phyloP scores from a whole-genome alignment of 2,329 filamentous ascomycete genomes.

The Helminthosporium solani region DNA sequence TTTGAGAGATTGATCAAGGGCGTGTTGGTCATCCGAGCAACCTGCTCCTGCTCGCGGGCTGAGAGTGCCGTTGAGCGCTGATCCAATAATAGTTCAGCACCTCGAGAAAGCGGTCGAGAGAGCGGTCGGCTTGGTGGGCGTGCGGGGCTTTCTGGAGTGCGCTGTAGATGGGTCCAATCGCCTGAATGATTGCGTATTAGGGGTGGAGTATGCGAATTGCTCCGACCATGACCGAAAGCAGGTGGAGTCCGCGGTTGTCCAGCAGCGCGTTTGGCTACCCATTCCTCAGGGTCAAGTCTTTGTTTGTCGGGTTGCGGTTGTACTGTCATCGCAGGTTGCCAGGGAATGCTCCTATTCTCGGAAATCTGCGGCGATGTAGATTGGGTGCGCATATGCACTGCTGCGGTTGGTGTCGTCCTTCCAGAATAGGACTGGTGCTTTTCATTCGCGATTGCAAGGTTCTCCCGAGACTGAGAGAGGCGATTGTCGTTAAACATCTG shows the following conservation, averaged over 20 bases:
- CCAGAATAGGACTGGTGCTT: conserved; percentile 32
- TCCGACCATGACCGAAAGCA: conserved; percentile 57
- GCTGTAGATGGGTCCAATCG: conserved; percentile 47
- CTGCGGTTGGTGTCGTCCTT: conserved; percentile 40
- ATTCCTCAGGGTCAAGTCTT: conserved; percentile 73
- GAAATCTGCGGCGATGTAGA: conserved; percentile 45
- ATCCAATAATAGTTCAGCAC: conserved; percentile 55
- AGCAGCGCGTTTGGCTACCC: conserved; percentile 72
- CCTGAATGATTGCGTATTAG: conserved; percentile 46
- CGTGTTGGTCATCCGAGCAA: conserved; percentile 77
- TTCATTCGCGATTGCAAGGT: conserved; percentile 30
- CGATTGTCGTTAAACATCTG: conserved; percentile 34
- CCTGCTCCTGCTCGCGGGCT: conserved; percentile 82
- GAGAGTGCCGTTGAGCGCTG: conserved; percentile 66
- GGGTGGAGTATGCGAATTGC: conserved; percentile 53
- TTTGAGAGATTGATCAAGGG: conserved; percentile 69
- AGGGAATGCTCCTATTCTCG: conserved; percentile 68
- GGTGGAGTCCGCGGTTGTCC: conserved; percentile 47
- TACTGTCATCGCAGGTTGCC: conserved; percentile 70
- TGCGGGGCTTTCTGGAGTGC: conserved; percentile 23
- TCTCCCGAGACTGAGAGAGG: conserved; percentile 36
- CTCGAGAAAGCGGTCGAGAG: conserved; percentile 62
- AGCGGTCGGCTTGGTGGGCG: conserved; percentile 45
- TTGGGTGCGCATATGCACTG: conserved; percentile 44
- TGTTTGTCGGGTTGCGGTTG: conserved; percentile 52